Percentiles rank a stretch among this genome's conserved stretches.
These are phyloP conservation scores for Chaetomiaceae sp. DNA, from an alignment of 2,329 filamentous ascomycete genomes.

Conservation along the genomic window DNA sequence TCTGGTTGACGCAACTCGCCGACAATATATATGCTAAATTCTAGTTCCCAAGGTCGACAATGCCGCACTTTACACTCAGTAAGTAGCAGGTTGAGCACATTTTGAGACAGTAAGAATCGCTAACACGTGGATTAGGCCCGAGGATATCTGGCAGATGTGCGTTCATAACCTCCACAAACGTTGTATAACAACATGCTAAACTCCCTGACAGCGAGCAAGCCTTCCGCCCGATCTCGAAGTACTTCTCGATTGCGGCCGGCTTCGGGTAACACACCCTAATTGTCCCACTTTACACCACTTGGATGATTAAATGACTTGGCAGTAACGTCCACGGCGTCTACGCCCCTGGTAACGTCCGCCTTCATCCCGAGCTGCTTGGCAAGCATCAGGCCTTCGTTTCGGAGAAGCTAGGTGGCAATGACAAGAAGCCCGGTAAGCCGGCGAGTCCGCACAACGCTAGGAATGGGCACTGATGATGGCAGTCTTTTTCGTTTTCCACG, in stretches of 20 bases:
- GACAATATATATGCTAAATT: neutral
- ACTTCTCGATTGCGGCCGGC: conserved; percentile 96
- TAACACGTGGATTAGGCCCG: conserved; percentile 47
- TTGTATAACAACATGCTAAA: neutral
- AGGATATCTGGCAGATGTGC: conserved; percentile 92
- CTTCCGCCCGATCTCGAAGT: conserved; percentile 79
- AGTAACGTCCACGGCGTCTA: conserved; percentile 98
- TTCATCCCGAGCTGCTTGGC: conserved; percentile 89
- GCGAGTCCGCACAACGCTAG: no score
- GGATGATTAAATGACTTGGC: neutral
- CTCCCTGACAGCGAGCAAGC: conserved; percentile 46
- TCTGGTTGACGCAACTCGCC: conserved; percentile 33
- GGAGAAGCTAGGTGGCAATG: conserved; percentile 65
- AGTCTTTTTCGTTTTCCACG: conserved; percentile 99
- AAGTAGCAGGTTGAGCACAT: neutral
- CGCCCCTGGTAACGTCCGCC: conserved; percentile 89
- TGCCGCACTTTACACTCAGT: conserved; percentile 64
- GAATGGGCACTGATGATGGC: neutral
- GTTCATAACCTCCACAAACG: neutral
- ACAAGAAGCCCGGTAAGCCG: conserved; percentile 66
- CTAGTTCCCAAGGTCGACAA: conserved; percentile 22
- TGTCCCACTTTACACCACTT: neutral
- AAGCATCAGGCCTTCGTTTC: conserved; percentile 95
- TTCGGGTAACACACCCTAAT: conserved; percentile 54
- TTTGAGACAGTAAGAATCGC: neutral